Evolutionary conservation across 139 green algal species (phyloP).

Genomic region (Coccomyxa sp.): DNA sequence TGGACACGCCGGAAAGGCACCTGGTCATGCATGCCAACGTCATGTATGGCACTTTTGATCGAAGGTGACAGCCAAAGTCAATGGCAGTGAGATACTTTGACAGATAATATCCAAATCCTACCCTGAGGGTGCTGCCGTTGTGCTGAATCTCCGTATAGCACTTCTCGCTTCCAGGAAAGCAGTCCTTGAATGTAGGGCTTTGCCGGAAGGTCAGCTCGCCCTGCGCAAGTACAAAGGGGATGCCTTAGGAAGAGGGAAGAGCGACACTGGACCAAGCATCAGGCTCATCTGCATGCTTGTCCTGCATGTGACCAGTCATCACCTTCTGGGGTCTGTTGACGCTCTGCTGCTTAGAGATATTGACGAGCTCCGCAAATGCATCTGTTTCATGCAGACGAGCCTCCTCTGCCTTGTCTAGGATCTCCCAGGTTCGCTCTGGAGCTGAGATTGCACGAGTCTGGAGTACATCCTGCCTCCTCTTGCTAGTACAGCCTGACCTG

Average conservation of each 20-base stretch:
- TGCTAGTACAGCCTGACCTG: background rate
- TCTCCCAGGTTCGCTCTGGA: background rate
- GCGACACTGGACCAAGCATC: background rate
- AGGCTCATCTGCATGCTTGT: background rate
- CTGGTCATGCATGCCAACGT: conserved; percentile 27
- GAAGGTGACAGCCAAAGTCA: background rate
- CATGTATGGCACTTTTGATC: background rate
- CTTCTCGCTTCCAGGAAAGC: conserved; percentile 77
- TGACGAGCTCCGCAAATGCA: conserved; percentile 59
- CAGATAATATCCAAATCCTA: conserved; percentile 1
- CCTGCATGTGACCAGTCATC: background rate
- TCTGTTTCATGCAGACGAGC: conserved; percentile 27
- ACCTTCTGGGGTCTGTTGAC: conserved; percentile 73
- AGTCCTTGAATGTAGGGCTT: conserved; percentile 74
- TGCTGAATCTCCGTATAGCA: conserved; percentile 62
- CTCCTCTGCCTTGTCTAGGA: conserved; percentile 13
- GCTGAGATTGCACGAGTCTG: background rate
- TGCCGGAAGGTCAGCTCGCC: conserved; percentile 59
- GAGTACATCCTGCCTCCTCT: background rate
- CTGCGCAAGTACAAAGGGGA: background rate
- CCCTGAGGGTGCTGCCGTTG: conserved; percentile 40
- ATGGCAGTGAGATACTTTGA: background rate
- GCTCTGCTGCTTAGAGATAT: conserved; percentile 43
- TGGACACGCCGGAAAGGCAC: conserved; percentile 82
- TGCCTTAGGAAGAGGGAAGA: background rate